Base-by-base conservation (phyloP, 176 grass and related monocot species). In the Cymbopogon citratus region DNA sequence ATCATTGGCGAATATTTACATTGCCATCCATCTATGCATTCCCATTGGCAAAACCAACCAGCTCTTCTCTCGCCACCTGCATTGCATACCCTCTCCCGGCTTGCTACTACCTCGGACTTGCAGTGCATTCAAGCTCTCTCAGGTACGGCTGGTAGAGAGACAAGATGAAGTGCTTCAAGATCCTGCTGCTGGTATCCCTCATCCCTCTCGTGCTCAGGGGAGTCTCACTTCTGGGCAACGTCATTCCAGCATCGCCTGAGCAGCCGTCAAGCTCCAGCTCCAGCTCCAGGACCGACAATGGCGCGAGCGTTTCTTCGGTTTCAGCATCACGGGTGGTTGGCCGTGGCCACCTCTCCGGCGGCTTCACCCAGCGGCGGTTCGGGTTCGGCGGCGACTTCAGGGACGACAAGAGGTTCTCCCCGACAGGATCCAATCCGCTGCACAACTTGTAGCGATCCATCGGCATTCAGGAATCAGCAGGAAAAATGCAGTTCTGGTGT, bases 321-420 rank as follows among this genome's bases (percentile, higher is more conserved):
- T 57, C 52, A 10, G 51, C 51, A 9, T 23, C 57, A 31, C 66
- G 56, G 16, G 63, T 44, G 25, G 63, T 35, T 13, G 3, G 7
- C 18, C 6, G 24, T 27, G 51, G 44, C 21, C 66, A 52, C 66
- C 75, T 36, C 70, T 7, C 71, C 57, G 79, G 23, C 43, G 52
- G 35, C 62, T 80, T 81, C 75, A 24, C 60, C 39, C 73, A 69
- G 41, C 68, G 86, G 80, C 70, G 76, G 69, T 83, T 90, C 63
- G 52, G 76, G 69, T 83, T 90, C 75, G 52, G 78, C 48, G 66
- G n/a, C 59, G 67, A 24, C 76, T 87, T 87, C 81, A 52, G n/a
- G 26, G 91, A 85, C 54, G 84, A 93, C 48, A 93, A 93, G 87
- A 85, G 91, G 82, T 93, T 93, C 85, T 75, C 91, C 35, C 91